A percentile compares a stretch with the other conserved stretches of the same genome.
phyloP scores from a whole-genome alignment of 148 eudicot species.

The Persicaria tinctoria region DNA sequence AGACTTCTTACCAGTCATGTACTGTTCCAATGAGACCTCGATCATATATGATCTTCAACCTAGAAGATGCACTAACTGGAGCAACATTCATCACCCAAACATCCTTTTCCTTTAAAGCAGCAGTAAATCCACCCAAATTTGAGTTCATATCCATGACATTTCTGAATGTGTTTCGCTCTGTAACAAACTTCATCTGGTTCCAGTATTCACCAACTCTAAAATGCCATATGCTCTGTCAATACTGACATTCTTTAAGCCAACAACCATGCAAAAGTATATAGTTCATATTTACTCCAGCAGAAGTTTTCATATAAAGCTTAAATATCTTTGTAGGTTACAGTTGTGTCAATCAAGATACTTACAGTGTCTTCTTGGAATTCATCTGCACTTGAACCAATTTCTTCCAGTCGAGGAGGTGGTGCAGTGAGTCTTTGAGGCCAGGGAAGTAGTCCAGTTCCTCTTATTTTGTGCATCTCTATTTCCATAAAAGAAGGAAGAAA shows the following conservation, averaged over 20 bases:
- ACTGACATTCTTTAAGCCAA: constrained; percentile 12
- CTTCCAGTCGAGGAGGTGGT: constrained; percentile 54
- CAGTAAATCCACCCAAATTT: constrained; percentile 66
- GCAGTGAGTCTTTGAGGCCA: constrained; percentile 68
- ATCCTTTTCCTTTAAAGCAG: constrained; percentile 59
- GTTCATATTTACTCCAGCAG: neutral
- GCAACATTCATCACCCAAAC: constrained; percentile 88
- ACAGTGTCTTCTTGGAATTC: constrained; percentile 60
- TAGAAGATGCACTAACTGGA: constrained; percentile 38
- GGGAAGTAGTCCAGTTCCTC: constrained; percentile 56
- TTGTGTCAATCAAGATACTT: constrained; percentile 19
- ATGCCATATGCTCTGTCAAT: constrained; percentile 54
- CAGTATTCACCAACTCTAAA: constrained; percentile 56
- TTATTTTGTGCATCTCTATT: constrained; percentile 49
- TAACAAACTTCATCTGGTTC: constrained; percentile 61
- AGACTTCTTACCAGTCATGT: constrained; percentile 51
- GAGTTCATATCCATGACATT: constrained; percentile 86
- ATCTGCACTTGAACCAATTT: constrained; percentile 41
- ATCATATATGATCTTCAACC: constrained; percentile 58
- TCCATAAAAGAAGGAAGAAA: neutral
- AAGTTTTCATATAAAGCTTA: neutral
- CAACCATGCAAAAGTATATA: neutral
- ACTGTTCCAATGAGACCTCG: constrained; percentile 71
- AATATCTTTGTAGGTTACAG: neutral
- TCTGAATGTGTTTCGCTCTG: constrained; percentile 41